Evolutionary conservation across 2,329 filamentous ascomycete genomes (phyloP).

Genomic region (Cytospora piceae): DNA sequence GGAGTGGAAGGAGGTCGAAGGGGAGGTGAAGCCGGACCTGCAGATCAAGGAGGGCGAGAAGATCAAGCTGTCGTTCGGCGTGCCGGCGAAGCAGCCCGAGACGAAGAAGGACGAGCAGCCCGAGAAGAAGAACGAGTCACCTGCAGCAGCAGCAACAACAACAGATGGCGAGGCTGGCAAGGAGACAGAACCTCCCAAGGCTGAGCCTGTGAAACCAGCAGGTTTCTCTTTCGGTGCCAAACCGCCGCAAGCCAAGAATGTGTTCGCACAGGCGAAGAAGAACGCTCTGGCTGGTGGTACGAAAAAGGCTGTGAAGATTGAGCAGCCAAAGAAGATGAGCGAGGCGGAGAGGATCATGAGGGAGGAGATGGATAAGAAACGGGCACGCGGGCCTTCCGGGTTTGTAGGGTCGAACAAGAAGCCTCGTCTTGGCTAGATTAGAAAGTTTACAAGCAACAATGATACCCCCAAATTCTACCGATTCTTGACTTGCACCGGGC

Average conservation of each 20-base stretch:
- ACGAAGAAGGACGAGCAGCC: conserved; percentile 30
- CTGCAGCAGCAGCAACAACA: conserved; percentile 27
- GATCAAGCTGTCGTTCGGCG: conserved; percentile 71
- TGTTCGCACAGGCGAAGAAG: conserved; percentile 70
- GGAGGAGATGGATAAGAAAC: conserved; percentile 75
- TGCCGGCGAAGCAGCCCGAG: conserved; percentile 39
- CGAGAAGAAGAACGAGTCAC: conserved; percentile 25
- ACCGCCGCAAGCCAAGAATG: conserved; percentile 70
- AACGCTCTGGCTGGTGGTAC: conserved; percentile 65
- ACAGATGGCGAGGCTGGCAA: conserved; percentile 4
- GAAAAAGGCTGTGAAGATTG: conserved; percentile 63
- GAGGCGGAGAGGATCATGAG: conserved; percentile 90
- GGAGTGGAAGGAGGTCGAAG: conserved; percentile 47
- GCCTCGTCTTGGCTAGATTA: conserved; percentile 35
- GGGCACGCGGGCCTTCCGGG: conserved; percentile 53
- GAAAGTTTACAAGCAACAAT: conserved; percentile 10
- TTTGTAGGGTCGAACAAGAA: conserved; percentile 57
- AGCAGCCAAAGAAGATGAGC: conserved; percentile 80
- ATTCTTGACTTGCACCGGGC: neutral
- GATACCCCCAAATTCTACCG: conserved; percentile 20
- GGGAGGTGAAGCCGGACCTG: conserved; percentile 50
- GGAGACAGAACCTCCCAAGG: conserved; percentile 25
- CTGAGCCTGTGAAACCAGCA: conserved; percentile 45
- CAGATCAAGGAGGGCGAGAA: conserved; percentile 74
- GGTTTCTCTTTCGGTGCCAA: conserved; percentile 70